A percentile compares a stretch with the other conserved stretches of the same genome.
Evolutionary conservation across 495 filamentous ascomycete genomes (phyloP).

Genomic region (Xylaria venustula): DNA sequence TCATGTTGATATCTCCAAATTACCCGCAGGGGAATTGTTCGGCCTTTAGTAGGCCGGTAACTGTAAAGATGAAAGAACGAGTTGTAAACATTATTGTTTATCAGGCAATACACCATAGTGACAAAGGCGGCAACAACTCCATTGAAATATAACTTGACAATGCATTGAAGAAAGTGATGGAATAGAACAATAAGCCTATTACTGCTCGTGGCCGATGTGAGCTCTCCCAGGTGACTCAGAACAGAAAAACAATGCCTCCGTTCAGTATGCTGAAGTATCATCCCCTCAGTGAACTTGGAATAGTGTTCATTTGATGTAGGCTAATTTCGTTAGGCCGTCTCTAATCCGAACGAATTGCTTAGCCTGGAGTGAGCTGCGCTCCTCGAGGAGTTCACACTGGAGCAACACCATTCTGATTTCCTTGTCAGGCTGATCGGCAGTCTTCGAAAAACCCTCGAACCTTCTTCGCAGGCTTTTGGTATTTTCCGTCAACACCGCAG

Average conservation of each 20-base stretch:
- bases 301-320: slow-evolving; percentile 16
- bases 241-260: background rate
- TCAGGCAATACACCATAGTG: background rate
- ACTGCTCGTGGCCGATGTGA: background rate
- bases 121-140: background rate
- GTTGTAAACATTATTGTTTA: background rate
- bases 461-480: slow-evolving; percentile 15
- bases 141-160: background rate
- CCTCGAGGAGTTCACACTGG: slow-evolving; percentile 28
- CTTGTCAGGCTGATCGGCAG: slow-evolving; percentile 7
- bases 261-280: background rate
- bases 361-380: slow-evolving; percentile 13
- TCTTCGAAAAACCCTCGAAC: background rate
- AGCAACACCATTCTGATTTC: slow-evolving; percentile 18
- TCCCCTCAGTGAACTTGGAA: no score
- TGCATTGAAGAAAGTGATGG: background rate
- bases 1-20: background rate
- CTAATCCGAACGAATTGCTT: slow-evolving; percentile 17
- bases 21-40: background rate
- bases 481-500: slow-evolving; percentile 20
- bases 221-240: background rate
- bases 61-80: background rate
- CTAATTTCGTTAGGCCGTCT: slow-evolving; percentile 11
- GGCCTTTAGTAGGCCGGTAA: background rate
- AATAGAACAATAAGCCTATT: background rate